Percentiles rank a stretch among this genome's conserved stretches.
phyloP scores from a whole-genome alignment of 2,329 filamentous ascomycete species.

The Apiospora phragmitis region DNA sequence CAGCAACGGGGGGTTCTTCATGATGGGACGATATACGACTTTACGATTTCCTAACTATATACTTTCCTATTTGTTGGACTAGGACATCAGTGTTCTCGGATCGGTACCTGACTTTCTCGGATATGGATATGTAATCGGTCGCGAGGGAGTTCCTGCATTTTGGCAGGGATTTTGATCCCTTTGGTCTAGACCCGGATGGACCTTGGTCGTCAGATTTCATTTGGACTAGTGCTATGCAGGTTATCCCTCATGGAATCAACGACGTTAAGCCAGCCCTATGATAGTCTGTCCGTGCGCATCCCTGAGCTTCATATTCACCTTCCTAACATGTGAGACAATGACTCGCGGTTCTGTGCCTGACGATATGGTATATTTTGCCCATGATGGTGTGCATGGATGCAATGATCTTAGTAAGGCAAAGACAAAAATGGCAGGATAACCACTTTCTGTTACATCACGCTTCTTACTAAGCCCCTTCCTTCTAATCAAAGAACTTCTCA shows the following conservation, averaged over 20 bases:
- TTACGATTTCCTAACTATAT: too few relatives aligned
- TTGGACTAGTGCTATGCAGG: not conserved
- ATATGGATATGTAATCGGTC: not conserved
- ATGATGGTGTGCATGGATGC: rapidly evolving
- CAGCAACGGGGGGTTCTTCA: too few relatives aligned
- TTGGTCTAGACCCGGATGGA: not conserved
- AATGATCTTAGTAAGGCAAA: not conserved
- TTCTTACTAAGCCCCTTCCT: not conserved
- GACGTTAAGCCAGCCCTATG: not conserved
- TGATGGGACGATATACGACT: too few relatives aligned
- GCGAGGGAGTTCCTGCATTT: not conserved
- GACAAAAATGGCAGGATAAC: too few relatives aligned
- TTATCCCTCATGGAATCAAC: not conserved
- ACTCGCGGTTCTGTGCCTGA: not conserved
- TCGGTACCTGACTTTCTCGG: not conserved
- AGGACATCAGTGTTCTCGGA: too few relatives aligned
- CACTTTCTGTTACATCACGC: not conserved
- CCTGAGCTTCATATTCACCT: not conserved
- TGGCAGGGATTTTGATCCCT: not conserved
- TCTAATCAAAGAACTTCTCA: not conserved
- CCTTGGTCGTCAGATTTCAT: not conserved
- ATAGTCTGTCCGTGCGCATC: not conserved
- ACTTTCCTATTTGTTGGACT: too few relatives aligned
- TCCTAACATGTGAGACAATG: not conserved
- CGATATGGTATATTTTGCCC: not conserved